phyloP scores from a whole-genome alignment of 2,329 filamentous ascomycete species.

The Penicillium crustosum region DNA sequence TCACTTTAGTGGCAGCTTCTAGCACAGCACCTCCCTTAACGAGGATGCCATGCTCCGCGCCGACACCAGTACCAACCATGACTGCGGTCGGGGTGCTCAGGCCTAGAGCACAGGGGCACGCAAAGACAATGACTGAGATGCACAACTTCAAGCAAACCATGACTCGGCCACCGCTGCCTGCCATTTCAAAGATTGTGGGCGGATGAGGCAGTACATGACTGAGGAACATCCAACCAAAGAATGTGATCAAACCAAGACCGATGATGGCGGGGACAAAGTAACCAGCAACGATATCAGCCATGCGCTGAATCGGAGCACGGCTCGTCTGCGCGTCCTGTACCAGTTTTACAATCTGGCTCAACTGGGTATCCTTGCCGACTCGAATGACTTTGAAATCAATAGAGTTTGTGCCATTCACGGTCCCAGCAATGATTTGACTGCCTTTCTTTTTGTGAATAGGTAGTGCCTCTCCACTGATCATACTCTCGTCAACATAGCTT shows the following conservation, averaged over 20 bases:
- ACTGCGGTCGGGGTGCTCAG: slow-evolving; percentile 94
- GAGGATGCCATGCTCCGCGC: slow-evolving; percentile 93
- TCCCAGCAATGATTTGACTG: slow-evolving; percentile 80
- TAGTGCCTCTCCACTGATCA: slow-evolving; percentile 97
- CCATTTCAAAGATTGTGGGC: slow-evolving; percentile 81
- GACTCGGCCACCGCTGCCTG: slow-evolving; percentile 80
- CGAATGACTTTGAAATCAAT: slow-evolving; percentile 90
- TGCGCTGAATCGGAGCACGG: slow-evolving; percentile 87
- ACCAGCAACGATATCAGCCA: slow-evolving; percentile 87
- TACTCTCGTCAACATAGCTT: slow-evolving; percentile 93
- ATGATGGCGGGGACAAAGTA: slow-evolving; percentile 93
- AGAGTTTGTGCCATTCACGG: slow-evolving; percentile 89
- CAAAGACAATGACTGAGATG: slow-evolving; percentile 97
- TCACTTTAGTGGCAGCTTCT: slow-evolving; percentile 86
- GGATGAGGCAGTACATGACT: slow-evolving; percentile 81
- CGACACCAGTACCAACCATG: slow-evolving; percentile 98
- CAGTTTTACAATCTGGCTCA: slow-evolving; percentile 97
- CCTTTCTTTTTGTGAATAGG: slow-evolving; percentile 87
- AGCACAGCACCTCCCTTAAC: slow-evolving; percentile 94
- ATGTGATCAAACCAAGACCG: slow-evolving; percentile 77
- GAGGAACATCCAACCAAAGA: slow-evolving; percentile 89
- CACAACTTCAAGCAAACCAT: slow-evolving; percentile 98
- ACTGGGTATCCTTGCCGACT: slow-evolving; percentile 90
- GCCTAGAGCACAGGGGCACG: slow-evolving; percentile 94
- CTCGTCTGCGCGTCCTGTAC: slow-evolving; percentile 96